Base-by-base conservation (phyloP, 495 filamentous ascomycete genomes). In the Aspergillus nanangensis region DNA sequence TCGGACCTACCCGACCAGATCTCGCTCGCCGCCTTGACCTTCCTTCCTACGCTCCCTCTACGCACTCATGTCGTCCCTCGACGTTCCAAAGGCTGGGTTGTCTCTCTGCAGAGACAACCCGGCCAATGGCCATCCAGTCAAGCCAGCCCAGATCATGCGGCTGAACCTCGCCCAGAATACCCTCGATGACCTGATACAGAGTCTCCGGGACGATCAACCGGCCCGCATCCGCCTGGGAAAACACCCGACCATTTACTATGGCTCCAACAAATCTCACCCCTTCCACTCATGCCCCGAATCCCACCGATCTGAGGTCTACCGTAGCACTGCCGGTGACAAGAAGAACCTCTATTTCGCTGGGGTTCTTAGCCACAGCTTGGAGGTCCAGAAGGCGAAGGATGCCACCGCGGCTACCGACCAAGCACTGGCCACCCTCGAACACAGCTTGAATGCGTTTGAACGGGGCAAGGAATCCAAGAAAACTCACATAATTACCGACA, bases 141-240 rank as follows among this genome's bases (percentile, higher is more conserved):
- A 69, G 48, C 60, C 60, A 17, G 51, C 60, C 27, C 79, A 80
- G 60, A 68, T 76, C 44, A 81, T 90, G 69, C 82, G 82, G 48
- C 63, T 90, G 46, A 78, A 77, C 20, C 63, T 90, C 46, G 77
- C 72, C 49, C 77, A 86, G 62, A 76, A 65, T 45, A 74, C 82
- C 24, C 77, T 89, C 48, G 79, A 87, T 55, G 80, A 88, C 23
- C 78, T 90, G 63, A 82, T 89, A 46, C 75, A 78, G 51, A 80
- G 74, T 53, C 75, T 86, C 17, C 76, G 79, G 33, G 71, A 75
- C 56, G 81, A 79, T 60, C 78, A 83, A 23, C 75, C 81, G 47
- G 77, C 76, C 55, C 60, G 69, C 55, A 55, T 74, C 32, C 66
- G 63, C 31, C 58, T 75, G 42, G 71, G 71, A 38, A 74, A 70